phyloP scores from a whole-genome alignment of 129 eudicot genomes.

The Pittosporum tobira region DNA sequence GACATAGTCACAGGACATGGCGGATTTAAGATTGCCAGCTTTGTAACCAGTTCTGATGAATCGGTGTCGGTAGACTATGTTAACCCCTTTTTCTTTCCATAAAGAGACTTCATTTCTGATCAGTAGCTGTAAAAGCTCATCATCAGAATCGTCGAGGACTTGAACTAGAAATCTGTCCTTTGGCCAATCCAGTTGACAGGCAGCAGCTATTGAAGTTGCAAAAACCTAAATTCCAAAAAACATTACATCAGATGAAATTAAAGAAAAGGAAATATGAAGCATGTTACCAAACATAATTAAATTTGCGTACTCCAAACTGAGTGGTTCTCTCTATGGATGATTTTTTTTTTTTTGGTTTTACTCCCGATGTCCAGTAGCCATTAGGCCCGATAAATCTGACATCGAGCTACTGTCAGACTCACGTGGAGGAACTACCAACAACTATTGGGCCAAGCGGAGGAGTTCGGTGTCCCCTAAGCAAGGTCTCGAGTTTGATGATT shows the following conservation, averaged over 20 bases:
- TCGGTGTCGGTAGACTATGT: slow-evolving; percentile 70
- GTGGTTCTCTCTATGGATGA: no score
- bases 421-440: no score
- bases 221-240: slow-evolving; percentile 42
- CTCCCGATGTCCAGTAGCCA: no score
- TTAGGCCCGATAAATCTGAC: no score
- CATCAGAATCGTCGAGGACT: slow-evolving; percentile 82
- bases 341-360: no score
- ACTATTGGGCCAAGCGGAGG: no score
- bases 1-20: slow-evolving; percentile 92
- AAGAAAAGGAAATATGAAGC: no score
- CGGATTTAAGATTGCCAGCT: slow-evolving; percentile 88
- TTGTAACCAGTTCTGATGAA: slow-evolving; percentile 78
- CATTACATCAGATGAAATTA: slow-evolving; percentile 5
- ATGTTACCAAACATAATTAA: no score
- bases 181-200: slow-evolving; percentile 89
- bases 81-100: slow-evolving; percentile 72
- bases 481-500: no score
- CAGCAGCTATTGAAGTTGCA: slow-evolving; percentile 67
- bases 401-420: no score
- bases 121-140: slow-evolving; percentile 50
- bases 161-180: slow-evolving; percentile 64
- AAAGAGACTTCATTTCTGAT: slow-evolving; percentile 49
- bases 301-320: no score
- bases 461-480: no score